A percentile compares a stretch with the other conserved stretches of the same genome.
Conservation (phyloP, 2,329 filamentous ascomycete species). For the Beauveria sp. region DNA sequence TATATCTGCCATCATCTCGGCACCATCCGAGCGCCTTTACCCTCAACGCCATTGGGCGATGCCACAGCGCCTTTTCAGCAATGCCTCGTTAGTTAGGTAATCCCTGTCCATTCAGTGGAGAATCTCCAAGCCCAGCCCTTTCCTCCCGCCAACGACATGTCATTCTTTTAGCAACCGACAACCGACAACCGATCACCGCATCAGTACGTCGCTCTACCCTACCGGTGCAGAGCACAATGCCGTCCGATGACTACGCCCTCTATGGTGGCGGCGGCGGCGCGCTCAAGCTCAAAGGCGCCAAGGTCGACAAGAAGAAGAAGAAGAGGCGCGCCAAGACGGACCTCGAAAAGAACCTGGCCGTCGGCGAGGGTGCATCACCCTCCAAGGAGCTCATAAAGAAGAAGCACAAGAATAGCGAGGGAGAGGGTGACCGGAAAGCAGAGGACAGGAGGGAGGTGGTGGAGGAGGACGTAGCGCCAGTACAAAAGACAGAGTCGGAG, state of each 20-base stretch:
- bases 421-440: slow-evolving; percentile 21
- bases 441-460: slow-evolving; percentile 27
- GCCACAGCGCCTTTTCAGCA: too few relatives aligned
- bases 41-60: too few relatives aligned
- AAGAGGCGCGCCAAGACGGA: slow-evolving; percentile 45
- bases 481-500: slow-evolving; percentile 77
- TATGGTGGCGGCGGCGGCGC: slow-evolving; percentile 61
- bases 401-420: slow-evolving; percentile 12
- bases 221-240: slow-evolving; percentile 41
- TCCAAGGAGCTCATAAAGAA: slow-evolving; percentile 20
- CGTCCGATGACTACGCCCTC: slow-evolving; percentile 65
- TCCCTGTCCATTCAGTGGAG: too few relatives aligned
- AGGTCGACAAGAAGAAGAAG: slow-evolving; percentile 57
- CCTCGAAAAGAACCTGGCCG: slow-evolving; percentile 40
- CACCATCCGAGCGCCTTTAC: too few relatives aligned
- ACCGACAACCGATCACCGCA: background rate
- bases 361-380: slow-evolving; percentile 20
- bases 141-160: too few relatives aligned
- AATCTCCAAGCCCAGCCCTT: too few relatives aligned
- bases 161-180: background rate
- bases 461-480: slow-evolving; percentile 20
- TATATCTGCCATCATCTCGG: too few relatives aligned
- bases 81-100: too few relatives aligned
- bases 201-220: background rate
- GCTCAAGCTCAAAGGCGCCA: slow-evolving; percentile 77